phyloP scores from a whole-genome alignment of 768 basidiomycete genomes.

The Baorangia bicolor region DNA sequence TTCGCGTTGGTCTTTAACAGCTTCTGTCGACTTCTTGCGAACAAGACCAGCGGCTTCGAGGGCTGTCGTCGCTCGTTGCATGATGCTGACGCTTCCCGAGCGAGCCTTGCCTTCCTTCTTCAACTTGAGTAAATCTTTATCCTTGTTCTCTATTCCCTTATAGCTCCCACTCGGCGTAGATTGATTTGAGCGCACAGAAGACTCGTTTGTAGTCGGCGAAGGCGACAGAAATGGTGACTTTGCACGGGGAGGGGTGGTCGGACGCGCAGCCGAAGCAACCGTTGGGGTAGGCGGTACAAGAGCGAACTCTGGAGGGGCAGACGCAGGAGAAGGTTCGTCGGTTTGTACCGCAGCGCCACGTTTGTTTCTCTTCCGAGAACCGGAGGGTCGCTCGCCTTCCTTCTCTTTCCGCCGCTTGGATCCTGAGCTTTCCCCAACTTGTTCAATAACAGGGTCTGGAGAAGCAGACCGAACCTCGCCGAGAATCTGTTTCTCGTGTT shows the following conservation, averaged over 20 bases:
- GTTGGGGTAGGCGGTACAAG: slow-evolving; percentile 81
- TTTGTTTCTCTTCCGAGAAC: slow-evolving; percentile 27
- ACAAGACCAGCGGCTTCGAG: slow-evolving; percentile 84
- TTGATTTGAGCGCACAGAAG: slow-evolving; percentile 57
- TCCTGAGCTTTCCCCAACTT: slow-evolving; percentile 16
- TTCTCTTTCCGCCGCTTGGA: slow-evolving; percentile 34
- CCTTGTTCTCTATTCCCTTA: slow-evolving; percentile 49
- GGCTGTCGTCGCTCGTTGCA: slow-evolving; percentile 92
- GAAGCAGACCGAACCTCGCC: slow-evolving; percentile 33
- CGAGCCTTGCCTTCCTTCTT: slow-evolving; percentile 61
- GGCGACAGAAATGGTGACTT: slow-evolving; percentile 58
- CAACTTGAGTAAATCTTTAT: slow-evolving; percentile 47
- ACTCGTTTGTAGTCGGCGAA: slow-evolving; percentile 50
- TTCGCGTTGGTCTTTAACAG: slow-evolving; percentile 62
- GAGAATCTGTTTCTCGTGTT: slow-evolving; percentile 59
- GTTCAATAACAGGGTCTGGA: slow-evolving; percentile 19
- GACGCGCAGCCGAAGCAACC: slow-evolving; percentile 36
- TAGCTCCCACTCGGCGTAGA: slow-evolving; percentile 65
- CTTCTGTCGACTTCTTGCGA: slow-evolving; percentile 78
- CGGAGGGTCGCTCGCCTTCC: slow-evolving; percentile 19
- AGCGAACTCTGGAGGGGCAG: slow-evolving; percentile 58
- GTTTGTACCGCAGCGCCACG: slow-evolving; percentile 45
- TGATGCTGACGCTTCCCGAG: slow-evolving; percentile 91
- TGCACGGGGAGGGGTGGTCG: slow-evolving; percentile 50
- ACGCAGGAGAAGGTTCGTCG: slow-evolving; percentile 32